These are phyloP conservation scores for Talaromyces stipitatus DNA, from an alignment of 495 filamentous ascomycete species.

Conservation along the genomic window DNA sequence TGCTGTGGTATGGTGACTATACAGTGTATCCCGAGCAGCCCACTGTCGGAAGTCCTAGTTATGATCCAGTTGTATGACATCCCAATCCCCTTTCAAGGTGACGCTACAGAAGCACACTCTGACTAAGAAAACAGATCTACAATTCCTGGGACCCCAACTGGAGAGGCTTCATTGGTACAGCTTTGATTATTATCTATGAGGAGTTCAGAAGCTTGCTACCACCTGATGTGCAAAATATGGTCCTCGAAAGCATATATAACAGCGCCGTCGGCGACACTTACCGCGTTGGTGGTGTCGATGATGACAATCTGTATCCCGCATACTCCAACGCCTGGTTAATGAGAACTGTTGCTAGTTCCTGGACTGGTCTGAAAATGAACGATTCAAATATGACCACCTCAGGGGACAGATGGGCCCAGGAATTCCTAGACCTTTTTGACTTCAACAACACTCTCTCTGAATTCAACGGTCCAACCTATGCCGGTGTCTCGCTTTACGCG, in stretches of 20 bases:
- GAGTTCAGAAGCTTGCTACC: constrained; percentile 28
- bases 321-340: constrained; percentile 39
- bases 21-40: constrained; percentile 30
- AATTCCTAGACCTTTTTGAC: constrained; percentile 31
- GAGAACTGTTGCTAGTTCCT: constrained; percentile 28
- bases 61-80: constrained; percentile 13
- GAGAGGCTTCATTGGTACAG: constrained; percentile 33
- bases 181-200: constrained; percentile 29
- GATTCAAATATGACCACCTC: constrained; percentile 30
- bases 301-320: constrained; percentile 35
- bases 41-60: constrained; percentile 23
- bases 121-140: constrained; percentile 15
- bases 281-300: constrained; percentile 34
- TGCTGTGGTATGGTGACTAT: constrained; percentile 33
- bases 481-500: constrained; percentile 33
- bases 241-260: constrained; percentile 26
- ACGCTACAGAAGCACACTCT: neutral
- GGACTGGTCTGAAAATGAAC: constrained; percentile 25
- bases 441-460: constrained; percentile 29
- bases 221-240: constrained; percentile 14
- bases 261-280: constrained; percentile 31
- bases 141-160: constrained; percentile 37
- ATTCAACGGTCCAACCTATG: constrained; percentile 36
- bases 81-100: neutral
- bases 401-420: constrained; percentile 24